Conservation (phyloP, 495 filamentous ascomycete species). For the Hypoxylon crocopeplum region DNA sequence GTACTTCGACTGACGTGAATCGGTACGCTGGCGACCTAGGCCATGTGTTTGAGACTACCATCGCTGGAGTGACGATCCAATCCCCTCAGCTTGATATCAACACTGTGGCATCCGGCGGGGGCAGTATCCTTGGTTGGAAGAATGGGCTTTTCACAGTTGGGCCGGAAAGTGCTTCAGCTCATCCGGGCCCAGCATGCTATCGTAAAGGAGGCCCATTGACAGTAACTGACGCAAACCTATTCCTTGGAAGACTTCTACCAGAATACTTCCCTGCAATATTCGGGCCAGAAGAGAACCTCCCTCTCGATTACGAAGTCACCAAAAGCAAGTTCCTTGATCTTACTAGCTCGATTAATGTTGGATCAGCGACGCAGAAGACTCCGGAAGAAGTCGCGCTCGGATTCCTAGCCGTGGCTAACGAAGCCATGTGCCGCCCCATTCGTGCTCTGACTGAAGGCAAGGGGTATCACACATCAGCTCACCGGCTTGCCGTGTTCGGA, state of each 20-base stretch:
- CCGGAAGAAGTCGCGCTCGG: slow-evolving; percentile 54
- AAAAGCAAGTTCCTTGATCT: slow-evolving; percentile 28
- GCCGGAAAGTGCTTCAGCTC: slow-evolving; percentile 90
- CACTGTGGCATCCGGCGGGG: slow-evolving; percentile 93
- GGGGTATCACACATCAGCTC: slow-evolving; percentile 57
- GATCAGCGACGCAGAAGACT: slow-evolving; percentile 38
- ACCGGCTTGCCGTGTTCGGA: slow-evolving; percentile 62
- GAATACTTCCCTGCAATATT: slow-evolving; percentile 43
- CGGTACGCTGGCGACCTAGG: slow-evolving; percentile 42
- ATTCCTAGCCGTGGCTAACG: slow-evolving; percentile 62
- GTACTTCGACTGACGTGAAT: slow-evolving; percentile 44
- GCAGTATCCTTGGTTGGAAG: slow-evolving; percentile 85
- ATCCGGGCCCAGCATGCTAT: slow-evolving; percentile 94
- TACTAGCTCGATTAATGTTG: slow-evolving; percentile 52
- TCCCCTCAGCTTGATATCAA: slow-evolving; percentile 97
- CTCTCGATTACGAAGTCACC: slow-evolving; percentile 32
- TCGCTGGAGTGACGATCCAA: slow-evolving; percentile 92
- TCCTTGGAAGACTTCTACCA: slow-evolving; percentile 66
- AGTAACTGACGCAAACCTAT: slow-evolving; percentile 93
- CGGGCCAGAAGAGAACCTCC: slow-evolving; percentile 37
- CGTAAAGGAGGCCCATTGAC: slow-evolving; percentile 91
- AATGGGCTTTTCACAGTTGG: slow-evolving; percentile 98
- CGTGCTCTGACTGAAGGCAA: slow-evolving; percentile 60
- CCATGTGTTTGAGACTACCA: slow-evolving; percentile 69
- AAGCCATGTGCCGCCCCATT: slow-evolving; percentile 62